phyloP scores from a whole-genome alignment of 2,329 filamentous ascomycete species.

The Colletotrichum graminicola region DNA sequence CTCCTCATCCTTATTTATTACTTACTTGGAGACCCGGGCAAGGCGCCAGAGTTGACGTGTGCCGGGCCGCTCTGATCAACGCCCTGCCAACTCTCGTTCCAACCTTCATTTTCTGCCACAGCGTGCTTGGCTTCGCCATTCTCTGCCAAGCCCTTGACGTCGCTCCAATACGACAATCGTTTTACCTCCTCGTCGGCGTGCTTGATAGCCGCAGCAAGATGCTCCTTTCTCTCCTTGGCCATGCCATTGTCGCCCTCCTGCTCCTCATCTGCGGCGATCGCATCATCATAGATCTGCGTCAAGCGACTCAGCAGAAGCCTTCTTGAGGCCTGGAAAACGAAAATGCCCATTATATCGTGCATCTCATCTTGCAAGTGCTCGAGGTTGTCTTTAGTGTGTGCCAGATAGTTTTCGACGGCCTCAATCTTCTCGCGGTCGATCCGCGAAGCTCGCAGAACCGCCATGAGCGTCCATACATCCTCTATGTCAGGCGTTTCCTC shows the following conservation, averaged over 20 bases:
- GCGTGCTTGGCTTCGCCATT: slow-evolving; percentile 61
- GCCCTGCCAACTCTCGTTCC: slow-evolving; percentile 62
- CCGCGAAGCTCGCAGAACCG: slow-evolving; percentile 73
- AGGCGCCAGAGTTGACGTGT: slow-evolving; percentile 48
- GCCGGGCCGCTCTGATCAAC: slow-evolving; percentile 66
- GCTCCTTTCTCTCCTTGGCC: slow-evolving; percentile 65
- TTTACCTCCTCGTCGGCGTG: slow-evolving; percentile 86
- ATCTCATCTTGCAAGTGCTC: slow-evolving; percentile 81
- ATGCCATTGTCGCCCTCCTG: slow-evolving; percentile 51
- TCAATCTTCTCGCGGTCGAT: slow-evolving; percentile 95
- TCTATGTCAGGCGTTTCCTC: slow-evolving; percentile 57
- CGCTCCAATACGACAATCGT: slow-evolving; percentile 88
- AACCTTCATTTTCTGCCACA: slow-evolving; percentile 57
- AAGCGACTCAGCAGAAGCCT: slow-evolving; percentile 80
- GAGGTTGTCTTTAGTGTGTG: slow-evolving; percentile 80
- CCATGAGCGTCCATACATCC: slow-evolving; percentile 77
- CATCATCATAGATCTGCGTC: slow-evolving; percentile 71
- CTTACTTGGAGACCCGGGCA: slow-evolving; percentile 30
- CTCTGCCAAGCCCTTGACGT: slow-evolving; percentile 77
- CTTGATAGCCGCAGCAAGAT: slow-evolving; percentile 79
- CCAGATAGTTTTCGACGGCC: slow-evolving; percentile 84
- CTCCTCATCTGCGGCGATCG: slow-evolving; percentile 62
- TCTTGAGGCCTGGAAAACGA: slow-evolving; percentile 91
- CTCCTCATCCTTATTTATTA: slow-evolving; percentile 5
- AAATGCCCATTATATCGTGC: slow-evolving; percentile 85